phyloP scores from a whole-genome alignment of 2,329 filamentous ascomycete species.

The Diaporthe vaccinii region DNA sequence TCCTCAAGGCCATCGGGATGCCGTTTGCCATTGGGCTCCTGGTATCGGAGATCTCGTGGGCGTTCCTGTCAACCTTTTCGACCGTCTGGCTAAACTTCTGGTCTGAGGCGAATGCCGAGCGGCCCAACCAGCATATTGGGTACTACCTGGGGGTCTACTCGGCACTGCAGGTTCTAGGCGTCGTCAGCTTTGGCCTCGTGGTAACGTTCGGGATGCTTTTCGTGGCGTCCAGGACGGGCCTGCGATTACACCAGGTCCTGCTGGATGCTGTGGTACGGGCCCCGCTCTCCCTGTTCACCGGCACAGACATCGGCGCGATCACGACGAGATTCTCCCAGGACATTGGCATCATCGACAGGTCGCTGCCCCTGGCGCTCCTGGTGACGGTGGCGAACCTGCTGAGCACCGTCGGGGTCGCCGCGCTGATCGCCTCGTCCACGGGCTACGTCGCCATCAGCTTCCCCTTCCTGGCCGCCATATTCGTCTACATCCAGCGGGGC shows the following conservation, averaged over 20 bases:
- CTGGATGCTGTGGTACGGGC: slow-evolving; percentile 34
- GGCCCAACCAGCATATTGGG: slow-evolving; percentile 53
- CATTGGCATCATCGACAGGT: slow-evolving; percentile 32
- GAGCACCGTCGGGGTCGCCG: slow-evolving; percentile 44
- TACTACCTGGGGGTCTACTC: slow-evolving; percentile 55
- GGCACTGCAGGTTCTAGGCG: slow-evolving; percentile 45
- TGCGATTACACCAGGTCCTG: slow-evolving; percentile 15
- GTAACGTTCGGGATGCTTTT: slow-evolving; percentile 9
- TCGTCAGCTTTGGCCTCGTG: slow-evolving; percentile 34
- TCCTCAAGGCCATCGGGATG: not conserved
- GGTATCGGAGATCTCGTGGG: slow-evolving; percentile 9
- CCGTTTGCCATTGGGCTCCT: slow-evolving; percentile 1
- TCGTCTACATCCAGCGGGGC: slow-evolving; percentile 59
- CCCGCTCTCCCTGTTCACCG: slow-evolving; percentile 41
- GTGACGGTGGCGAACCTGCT: slow-evolving; percentile 55
- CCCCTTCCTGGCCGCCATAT: slow-evolving; percentile 51
- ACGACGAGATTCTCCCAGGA: slow-evolving; percentile 45
- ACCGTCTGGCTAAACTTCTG: slow-evolving; percentile 63
- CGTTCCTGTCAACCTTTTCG: slow-evolving; percentile 24
- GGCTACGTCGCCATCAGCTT: slow-evolving; percentile 57
- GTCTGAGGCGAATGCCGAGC: slow-evolving; percentile 56
- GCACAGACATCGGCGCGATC: slow-evolving; percentile 44
- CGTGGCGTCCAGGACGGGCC: slow-evolving; percentile 21
- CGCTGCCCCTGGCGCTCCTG: slow-evolving; percentile 43
- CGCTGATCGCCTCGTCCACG: slow-evolving; percentile 52